Evolutionary conservation across 148 eudicot genomes (phyloP), one percentile per base, ranked within the genome.

Genomic region (Vaccinium darrowii): DNA sequence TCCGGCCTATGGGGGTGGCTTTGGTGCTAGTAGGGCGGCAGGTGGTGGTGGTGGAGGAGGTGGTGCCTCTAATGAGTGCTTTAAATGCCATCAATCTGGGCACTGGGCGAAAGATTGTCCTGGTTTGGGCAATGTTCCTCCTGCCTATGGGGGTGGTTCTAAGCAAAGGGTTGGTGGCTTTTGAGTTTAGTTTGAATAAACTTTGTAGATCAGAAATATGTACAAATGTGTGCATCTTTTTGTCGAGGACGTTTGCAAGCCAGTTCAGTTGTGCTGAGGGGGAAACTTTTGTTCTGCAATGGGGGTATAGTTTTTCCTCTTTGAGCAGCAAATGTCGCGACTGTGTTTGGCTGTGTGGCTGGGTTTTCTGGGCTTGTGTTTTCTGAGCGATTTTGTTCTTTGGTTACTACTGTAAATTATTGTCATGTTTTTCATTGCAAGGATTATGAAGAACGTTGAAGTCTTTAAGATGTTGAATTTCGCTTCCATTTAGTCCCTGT

Each of bases 61-160:
- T n/a, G 81, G 84, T 87, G 82, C 67, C 43, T 77, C 83, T 23
- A 84, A 83, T 72, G 89, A 89, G 85, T 96, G 99, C 87, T 96
- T 11, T 47, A 94, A 96, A 79, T 94, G 99, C 84, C 92, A 93
- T 84, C 91, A 92, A 76, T 0, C 65, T 62, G 99, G 99, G 84
- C 99, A 96, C 86, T 93, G 91, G 91, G 95, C 99, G 0, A 91
- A 83, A 80, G 92, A 96, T 81, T 96, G 98, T 62, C 98, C 98
- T 50, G 90, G 90, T 47, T 33, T 84, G 58, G 78, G 87, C 69
- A 85, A 91, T 84, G 91, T 86, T 23, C 90, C 93, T 85, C 88
- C 98, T 27, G 94, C 94, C 39, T 93, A 90, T 43, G 91, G 93
- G 16, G 91, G 91, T 81, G 86, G 56, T 57, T 87, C 91, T 56